Conservation (phyloP, 192 early-diverging fungal genomes). For the Backusella psychrophila region DNA sequence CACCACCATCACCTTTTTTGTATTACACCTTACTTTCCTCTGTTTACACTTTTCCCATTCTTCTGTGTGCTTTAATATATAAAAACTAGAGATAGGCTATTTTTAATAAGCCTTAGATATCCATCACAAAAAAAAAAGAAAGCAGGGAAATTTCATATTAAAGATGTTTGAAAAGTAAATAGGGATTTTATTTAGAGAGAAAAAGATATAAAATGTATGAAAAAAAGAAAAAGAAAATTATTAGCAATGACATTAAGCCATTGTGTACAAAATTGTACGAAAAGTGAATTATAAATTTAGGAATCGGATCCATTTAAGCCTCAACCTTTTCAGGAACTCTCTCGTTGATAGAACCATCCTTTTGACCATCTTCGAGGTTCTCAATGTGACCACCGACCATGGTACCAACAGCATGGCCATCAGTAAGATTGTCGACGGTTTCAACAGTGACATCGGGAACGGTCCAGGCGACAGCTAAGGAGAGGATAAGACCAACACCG, state of each 20-base stretch:
- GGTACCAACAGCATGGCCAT: constrained; percentile 22
- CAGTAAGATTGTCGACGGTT: constrained; percentile 29
- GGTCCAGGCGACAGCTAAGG: constrained; percentile 21
- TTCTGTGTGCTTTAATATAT: neutral
- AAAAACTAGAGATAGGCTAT: neutral
- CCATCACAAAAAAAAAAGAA: neutral
- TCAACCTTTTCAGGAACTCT: neutral
- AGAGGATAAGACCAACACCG: constrained; percentile 28
- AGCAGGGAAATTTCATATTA: too few relatives aligned
- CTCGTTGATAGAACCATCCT: constrained; percentile 6
- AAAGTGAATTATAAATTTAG: neutral
- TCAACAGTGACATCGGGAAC: constrained; percentile 38
- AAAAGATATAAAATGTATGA: constrained; percentile 5
- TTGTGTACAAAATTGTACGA: neutral
- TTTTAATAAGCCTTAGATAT: neutral
- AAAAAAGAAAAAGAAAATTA: neutral
- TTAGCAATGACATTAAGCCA: neutral
- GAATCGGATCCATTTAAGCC: neutral
- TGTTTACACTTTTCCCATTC: too few relatives aligned
- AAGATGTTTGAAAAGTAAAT: too few relatives aligned
- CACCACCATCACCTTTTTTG: neutral
- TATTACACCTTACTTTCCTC: neutral
- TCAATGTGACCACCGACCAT: constrained; percentile 39
- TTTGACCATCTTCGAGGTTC: neutral
- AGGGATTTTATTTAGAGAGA: neutral